Base-by-base conservation (phyloP, 257 asterid genomes). In the Mentha longifolia region DNA sequence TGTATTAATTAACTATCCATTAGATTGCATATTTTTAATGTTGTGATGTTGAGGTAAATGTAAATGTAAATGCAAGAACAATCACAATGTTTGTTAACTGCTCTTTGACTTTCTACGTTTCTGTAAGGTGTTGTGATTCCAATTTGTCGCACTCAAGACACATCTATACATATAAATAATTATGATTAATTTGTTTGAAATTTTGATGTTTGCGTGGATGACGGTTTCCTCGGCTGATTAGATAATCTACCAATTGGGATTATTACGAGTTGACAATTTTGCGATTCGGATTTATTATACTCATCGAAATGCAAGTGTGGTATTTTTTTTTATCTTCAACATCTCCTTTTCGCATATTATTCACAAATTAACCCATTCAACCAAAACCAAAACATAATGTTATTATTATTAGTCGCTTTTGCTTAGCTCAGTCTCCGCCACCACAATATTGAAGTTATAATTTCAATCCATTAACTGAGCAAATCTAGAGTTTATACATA, bases 31-130 rank as follows among this genome's bases (percentile, higher is more conserved):
- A 22, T 19, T 39, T 39, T 12, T 16, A 35, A 35, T 35, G 39
- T 33, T 33, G 39, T 33, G 39, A 12, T 43, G 17, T 55, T 19
- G 54, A 37, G 52, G 39, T 28, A 28, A 14, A 46, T 4, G 57
- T 31, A 11, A 42, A 16, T 9, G 33, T 7, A 7, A 37, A 25
- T 61, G 67, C 49, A 9, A 61, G 9, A 31, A 61, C 3, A 12
- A 20, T 16, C 20, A 56, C 14, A 11, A 42, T 6, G 46, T 54
- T 17, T 55, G 3, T 52, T 56, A 59, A 35, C 68, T 58, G 60
- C 61, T 45, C 78, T 74, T 33, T 42, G 58, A 54, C 59, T 41
- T 63, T 63, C 19, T 56, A 28, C 31, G 31, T 28, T 28, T 28
- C 31, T 28, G 31, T 28, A 1, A 28, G 31, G 2, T 28, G n/a